Base-by-base conservation (phyloP, 495 filamentous ascomycete genomes). In the Daldinia vernicosa region DNA sequence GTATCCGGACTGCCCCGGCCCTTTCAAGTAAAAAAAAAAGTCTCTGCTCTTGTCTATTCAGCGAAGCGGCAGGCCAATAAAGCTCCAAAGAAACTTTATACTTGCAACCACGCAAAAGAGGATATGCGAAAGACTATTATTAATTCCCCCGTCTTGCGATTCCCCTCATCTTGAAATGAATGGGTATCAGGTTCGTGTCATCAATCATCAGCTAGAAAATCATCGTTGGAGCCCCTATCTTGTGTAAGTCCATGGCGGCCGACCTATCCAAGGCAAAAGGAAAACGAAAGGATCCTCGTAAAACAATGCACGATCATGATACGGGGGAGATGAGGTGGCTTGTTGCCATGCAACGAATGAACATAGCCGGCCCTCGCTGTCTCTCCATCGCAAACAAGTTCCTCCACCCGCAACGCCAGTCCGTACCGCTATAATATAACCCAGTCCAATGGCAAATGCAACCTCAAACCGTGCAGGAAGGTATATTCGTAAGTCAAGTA, bases 101-200 rank as follows among this genome's bases (percentile, higher is more conserved):
- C 50, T 58, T 58, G 61, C 56, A 30, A 32, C 65, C 6, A 26
- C 62, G 37, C 26, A 69, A 33, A 61, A 65, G 50, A 68, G 43
- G 33, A 66, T 69, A 73, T 66, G 60, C 59, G 61, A 62, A 66
- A 69, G 66, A 69, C 70, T 51, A 57, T 28, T 55, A 74, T 75
- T 77, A 77, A 50, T 62, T 58, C 69, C 67, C 58, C 73, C 70
- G 59, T 77, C 73, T 77, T 74, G 70, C 74, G 70, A 72, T 75
- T 61, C 75, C 75, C 75, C 75, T 74, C 75, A 77, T 77, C 75
- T 77, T 67, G 50, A 57, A 77, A 76, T 77, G 73, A 72, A 75
- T 71, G 74, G 75, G 75, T 77, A 77, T 76, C 66, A 74, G 58
- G 60, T 57, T 70, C 63, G 53, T 69, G 50, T 77, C 75, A 55